These are phyloP conservation scores for Sporothrix luriei DNA, from an alignment of 2,329 filamentous ascomycete species.

Conservation along the genomic window DNA sequence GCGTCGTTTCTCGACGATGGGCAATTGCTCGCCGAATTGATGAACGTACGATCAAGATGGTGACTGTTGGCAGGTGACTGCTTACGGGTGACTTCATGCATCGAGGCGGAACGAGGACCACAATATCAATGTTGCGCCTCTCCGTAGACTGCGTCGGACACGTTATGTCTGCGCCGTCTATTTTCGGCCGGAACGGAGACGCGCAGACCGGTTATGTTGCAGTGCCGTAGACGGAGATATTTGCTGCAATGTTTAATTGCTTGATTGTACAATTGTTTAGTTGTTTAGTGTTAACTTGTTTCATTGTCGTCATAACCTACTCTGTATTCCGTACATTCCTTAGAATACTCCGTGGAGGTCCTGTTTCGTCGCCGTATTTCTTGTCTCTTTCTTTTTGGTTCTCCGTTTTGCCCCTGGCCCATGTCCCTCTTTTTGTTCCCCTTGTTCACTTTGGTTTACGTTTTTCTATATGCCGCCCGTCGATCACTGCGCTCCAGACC, in stretches of 20 bases:
- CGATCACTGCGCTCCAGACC: constrained; percentile 24
- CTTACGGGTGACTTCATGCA: not conserved
- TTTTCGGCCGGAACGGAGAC: constrained; percentile 11
- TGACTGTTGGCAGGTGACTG: no score
- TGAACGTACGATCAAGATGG: not conserved
- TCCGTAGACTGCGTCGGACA: not conserved
- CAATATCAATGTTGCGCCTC: constrained; percentile 2
- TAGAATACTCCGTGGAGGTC: not conserved
- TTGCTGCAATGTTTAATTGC: not conserved
- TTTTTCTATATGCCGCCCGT: not conserved
- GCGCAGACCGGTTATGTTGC: not conserved
- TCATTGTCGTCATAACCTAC: no score
- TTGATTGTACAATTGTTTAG: no score
- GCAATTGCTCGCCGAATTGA: constrained; percentile 19
- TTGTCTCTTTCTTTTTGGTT: constrained; percentile 8
- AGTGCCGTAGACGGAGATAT: not conserved
- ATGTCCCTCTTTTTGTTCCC: not conserved
- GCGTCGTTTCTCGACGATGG: not conserved
- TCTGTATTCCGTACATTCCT: not conserved
- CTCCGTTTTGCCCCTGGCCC: not conserved
- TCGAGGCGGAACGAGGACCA: not conserved
- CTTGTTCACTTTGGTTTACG: not conserved
- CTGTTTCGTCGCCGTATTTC: constrained; percentile 17
- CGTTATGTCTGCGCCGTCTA: not conserved
- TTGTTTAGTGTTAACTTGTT: no score